phyloP scores from a whole-genome alignment of 768 basidiomycete genomes.

The Trametes elegans region DNA sequence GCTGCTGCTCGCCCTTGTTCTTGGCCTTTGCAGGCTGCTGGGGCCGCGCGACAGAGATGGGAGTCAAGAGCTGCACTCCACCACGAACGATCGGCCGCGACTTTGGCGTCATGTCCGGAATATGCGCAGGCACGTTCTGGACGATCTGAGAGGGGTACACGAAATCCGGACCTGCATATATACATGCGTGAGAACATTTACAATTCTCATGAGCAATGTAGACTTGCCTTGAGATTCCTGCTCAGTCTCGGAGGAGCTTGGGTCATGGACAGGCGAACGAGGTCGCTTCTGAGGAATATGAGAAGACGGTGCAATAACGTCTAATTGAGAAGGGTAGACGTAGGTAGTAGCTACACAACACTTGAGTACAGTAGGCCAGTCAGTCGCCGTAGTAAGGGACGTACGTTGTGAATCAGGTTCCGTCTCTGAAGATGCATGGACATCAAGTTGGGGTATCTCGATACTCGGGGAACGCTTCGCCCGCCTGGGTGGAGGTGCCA shows the following conservation, averaged over 20 bases:
- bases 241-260: slow-evolving; percentile 20
- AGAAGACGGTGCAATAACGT: neutral
- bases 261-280: neutral
- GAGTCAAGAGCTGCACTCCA: slow-evolving; percentile 2
- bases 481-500: neutral
- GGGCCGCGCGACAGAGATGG: slow-evolving; percentile 1
- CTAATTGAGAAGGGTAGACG: slow-evolving; percentile 5
- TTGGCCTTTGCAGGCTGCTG: neutral
- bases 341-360: slow-evolving; percentile 4
- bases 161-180: slow-evolving; percentile 7
- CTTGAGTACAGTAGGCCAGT: too few species aligned
- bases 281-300: slow-evolving; percentile 1
- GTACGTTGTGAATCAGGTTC: slow-evolving; percentile 15
- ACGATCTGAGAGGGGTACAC: slow-evolving; percentile 10
- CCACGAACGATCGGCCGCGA: neutral
- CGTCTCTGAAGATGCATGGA: slow-evolving; percentile 6
- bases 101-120: slow-evolving; percentile 1
- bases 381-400: neutral
- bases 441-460: neutral
- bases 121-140: neutral
- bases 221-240: slow-evolving; percentile 20
- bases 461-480: neutral
- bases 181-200: neutral
- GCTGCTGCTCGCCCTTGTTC: neutral
- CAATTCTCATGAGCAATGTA: neutral